Percentiles rank a stretch among this genome's conserved stretches.
Conservation (phyloP, 1,284 basidiomycete genomes). For the Porogramme epimiltina region DNA sequence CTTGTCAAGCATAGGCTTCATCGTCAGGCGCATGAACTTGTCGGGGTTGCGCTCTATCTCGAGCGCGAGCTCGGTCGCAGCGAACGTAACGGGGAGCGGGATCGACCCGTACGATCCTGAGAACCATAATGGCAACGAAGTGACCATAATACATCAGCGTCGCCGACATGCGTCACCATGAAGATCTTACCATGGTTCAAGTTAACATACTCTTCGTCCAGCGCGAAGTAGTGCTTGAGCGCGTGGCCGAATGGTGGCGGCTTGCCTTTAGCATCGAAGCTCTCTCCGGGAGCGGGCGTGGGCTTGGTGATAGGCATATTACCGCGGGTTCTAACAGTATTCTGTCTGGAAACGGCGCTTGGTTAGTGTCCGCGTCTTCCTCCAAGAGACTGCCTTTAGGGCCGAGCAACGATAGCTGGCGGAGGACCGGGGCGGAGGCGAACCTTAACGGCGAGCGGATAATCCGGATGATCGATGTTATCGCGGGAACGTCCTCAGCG, state of each 20-base stretch:
- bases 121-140: neutral
- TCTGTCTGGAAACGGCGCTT: too few species aligned
- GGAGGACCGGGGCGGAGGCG: too few species aligned
- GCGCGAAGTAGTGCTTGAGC: constrained; percentile 58
- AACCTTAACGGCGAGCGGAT: too few species aligned
- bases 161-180: too few species aligned
- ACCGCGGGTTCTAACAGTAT: too few species aligned
- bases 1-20: constrained; percentile 40
- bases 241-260: constrained; percentile 60
- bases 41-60: constrained; percentile 66
- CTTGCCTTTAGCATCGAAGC: constrained; percentile 25
- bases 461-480: too few species aligned
- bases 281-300: constrained; percentile 13
- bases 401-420: too few species aligned
- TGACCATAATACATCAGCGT: too few species aligned
- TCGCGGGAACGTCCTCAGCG: too few species aligned
- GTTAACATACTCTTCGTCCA: constrained; percentile 63
- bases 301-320: neutral
- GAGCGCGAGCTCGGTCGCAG: constrained; percentile 46
- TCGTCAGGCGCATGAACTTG: constrained; percentile 53
- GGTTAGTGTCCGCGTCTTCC: too few species aligned
- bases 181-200: constrained; percentile 58
- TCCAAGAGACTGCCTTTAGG: too few species aligned
- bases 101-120: constrained; percentile 71
- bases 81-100: constrained; percentile 59